phyloP scores from a whole-genome alignment of 352 stramenopile genomes.

The Pseudoperonospora humuli region DNA sequence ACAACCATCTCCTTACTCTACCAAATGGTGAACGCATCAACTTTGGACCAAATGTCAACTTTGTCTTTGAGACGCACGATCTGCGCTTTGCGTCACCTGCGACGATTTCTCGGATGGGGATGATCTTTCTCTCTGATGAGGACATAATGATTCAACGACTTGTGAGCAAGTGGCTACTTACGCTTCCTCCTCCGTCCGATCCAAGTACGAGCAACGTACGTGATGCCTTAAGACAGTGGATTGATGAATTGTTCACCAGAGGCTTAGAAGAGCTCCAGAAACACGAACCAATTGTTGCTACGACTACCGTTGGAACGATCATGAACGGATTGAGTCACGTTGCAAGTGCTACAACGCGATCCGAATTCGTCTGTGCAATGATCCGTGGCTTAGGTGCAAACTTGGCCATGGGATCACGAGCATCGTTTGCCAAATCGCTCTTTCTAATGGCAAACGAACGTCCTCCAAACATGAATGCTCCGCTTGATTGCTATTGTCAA shows the following conservation, averaged over 20 bases:
- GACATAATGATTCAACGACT: constrained; percentile 76
- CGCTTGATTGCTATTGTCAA: no score
- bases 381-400: constrained; percentile 91
- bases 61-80: constrained; percentile 95
- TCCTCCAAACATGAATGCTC: no score
- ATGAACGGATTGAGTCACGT: constrained; percentile 90
- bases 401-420: constrained; percentile 59
- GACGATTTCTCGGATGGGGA: constrained; percentile 95
- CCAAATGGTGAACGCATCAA: no score
- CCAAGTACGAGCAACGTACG: constrained; percentile 24
- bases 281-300: no score
- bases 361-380: constrained; percentile 86
- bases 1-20: constrained; percentile 96
- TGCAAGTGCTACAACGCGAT: constrained; percentile 40
- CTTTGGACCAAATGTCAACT: constrained; percentile 94
- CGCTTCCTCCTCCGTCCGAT: no score
- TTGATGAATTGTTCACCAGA: constrained; percentile 89
- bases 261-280: constrained; percentile 83
- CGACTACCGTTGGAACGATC: constrained; percentile 91
- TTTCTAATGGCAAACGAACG: no score
- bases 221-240: constrained; percentile 71
- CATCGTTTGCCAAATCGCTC: constrained; percentile 85
- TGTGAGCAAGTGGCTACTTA: constrained; percentile 80
- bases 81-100: constrained; percentile 91
- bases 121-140: constrained; percentile 95